Evolutionary conservation across 257 asterid genomes (phyloP).

Genomic region (Jacaranda copaia): DNA sequence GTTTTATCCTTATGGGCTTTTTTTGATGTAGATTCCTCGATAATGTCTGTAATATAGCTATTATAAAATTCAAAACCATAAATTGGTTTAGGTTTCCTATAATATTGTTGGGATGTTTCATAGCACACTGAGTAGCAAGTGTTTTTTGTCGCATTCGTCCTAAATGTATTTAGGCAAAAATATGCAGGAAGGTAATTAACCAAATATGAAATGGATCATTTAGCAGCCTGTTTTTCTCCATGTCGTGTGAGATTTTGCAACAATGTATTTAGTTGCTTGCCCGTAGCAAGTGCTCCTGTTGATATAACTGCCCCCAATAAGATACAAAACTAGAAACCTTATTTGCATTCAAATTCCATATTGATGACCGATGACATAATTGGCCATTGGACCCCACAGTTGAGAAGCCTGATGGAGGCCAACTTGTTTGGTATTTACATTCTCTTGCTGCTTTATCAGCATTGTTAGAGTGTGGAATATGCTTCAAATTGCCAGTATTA

Average conservation of each 20-base stretch:
- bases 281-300: neutral
- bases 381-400: neutral
- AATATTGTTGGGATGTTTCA: slow-evolving; percentile 19
- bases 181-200: neutral
- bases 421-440: neutral
- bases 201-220: slow-evolving; percentile 15
- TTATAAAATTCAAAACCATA: slow-evolving; percentile 10
- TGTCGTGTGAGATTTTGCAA: neutral
- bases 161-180: neutral
- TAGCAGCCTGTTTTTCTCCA: slow-evolving; percentile 15
- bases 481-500: neutral
- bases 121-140: neutral
- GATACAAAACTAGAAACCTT: neutral
- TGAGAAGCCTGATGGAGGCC: neutral
- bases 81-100: neutral
- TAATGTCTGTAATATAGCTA: slow-evolving; percentile 21
- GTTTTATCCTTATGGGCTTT: slow-evolving; percentile 5
- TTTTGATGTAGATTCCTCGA: slow-evolving; percentile 32
- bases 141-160: too few species aligned
- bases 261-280: neutral
- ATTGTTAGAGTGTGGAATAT: neutral
- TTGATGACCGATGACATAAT: neutral
- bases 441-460: neutral
- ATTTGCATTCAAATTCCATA: neutral
- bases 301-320: neutral